phyloP scores from a whole-genome alignment of 345 rosid species.

The Pugionium cornutum region DNA sequence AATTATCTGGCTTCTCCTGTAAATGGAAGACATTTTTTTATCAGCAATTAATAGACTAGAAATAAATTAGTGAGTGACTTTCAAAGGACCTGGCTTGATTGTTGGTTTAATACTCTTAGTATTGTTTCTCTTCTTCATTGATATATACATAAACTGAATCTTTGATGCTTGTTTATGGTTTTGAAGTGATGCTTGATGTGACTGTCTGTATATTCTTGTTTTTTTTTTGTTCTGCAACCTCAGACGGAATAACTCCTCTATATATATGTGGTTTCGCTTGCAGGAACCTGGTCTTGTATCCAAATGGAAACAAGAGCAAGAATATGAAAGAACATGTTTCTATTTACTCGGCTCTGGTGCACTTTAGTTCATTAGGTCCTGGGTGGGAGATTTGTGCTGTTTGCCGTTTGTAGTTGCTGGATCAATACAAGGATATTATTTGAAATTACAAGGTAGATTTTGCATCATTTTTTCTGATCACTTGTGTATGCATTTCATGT shows the following conservation, averaged over 20 bases:
- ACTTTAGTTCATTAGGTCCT: slow-evolving; percentile 44
- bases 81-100: not conserved
- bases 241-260: slow-evolving; percentile 5
- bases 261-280: slow-evolving; percentile 8
- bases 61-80: slow-evolving; percentile 4
- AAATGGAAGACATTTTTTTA: not conserved
- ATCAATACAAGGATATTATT: slow-evolving; percentile 39
- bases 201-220: slow-evolving; percentile 26
- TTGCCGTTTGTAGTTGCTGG: slow-evolving; percentile 51
- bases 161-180: slow-evolving; percentile 11
- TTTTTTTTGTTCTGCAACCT: slow-evolving; percentile 40
- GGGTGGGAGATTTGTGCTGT: slow-evolving; percentile 57
- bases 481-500: slow-evolving; percentile 4
- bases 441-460: slow-evolving; percentile 37
- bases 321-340: slow-evolving; percentile 54
- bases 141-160: slow-evolving; percentile 2
- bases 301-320: slow-evolving; percentile 68
- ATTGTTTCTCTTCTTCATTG: slow-evolving; percentile 8
- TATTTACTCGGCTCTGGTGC: slow-evolving; percentile 51
- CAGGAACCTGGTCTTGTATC: slow-evolving; percentile 61
- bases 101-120: slow-evolving; percentile 2
- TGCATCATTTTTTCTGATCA: not conserved
- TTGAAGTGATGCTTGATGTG: slow-evolving; percentile 15
- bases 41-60: not conserved
- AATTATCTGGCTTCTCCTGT: not conserved